Conservation (phyloP, 306 rosid species). For the Glycine tomentella region DNA sequence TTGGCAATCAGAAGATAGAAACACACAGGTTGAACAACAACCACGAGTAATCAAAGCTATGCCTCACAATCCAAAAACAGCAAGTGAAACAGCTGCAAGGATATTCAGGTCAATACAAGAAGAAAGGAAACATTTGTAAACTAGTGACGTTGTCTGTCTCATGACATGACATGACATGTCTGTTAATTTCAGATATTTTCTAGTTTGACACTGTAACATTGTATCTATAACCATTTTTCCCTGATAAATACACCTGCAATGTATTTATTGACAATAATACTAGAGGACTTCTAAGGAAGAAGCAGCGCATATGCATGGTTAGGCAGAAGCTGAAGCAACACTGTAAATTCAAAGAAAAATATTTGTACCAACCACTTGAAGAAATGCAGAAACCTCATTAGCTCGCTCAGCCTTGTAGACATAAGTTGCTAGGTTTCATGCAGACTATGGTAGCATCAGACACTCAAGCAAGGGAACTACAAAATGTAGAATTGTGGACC, state of each 20-base stretch:
- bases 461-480: not conserved
- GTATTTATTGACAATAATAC: constrained; percentile 28
- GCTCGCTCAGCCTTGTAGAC: constrained; percentile 63
- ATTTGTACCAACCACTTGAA: constrained; percentile 66
- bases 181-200: constrained; percentile 33
- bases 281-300: constrained; percentile 19
- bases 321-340: not conserved
- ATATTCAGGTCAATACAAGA: constrained; percentile 82
- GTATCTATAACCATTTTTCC: constrained; percentile 39
- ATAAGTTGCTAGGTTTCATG: constrained; percentile 23
- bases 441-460: constrained; percentile 49
- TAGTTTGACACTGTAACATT: constrained; percentile 47
- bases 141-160: not conserved
- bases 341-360: not conserved
- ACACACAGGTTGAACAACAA: constrained; percentile 50
- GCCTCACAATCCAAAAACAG: constrained; percentile 73
- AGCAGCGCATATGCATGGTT: constrained; percentile 4
- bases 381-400: constrained; percentile 57
- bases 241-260: not conserved
- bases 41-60: constrained; percentile 67
- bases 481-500: not conserved
- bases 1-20: constrained; percentile 46
- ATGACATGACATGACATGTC: constrained; percentile 12
- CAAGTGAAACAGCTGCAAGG: constrained; percentile 77
- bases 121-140: constrained; percentile 68